Percentiles rank a stretch among this genome's conserved stretches.
These are phyloP conservation scores for Penicillium sp. DNA, from an alignment of 2,329 filamentous ascomycete species.

Conservation along the genomic window DNA sequence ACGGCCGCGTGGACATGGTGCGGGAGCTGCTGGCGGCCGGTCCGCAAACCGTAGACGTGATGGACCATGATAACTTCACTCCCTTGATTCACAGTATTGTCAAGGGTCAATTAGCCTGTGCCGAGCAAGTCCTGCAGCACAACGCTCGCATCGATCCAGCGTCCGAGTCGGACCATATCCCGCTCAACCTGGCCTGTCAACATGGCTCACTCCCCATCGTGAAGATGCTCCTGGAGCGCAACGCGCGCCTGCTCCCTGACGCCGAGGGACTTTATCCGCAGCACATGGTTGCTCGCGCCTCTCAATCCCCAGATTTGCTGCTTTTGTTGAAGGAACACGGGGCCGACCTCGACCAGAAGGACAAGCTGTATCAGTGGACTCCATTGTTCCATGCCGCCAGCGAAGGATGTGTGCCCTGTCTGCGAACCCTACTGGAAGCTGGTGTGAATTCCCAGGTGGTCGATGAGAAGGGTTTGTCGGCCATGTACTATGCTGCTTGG, in stretches of 20 bases:
- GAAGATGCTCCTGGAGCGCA: conserved; percentile 72
- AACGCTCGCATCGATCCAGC: conserved; percentile 80
- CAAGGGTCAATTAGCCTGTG: conserved; percentile 73
- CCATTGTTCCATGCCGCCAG: conserved; percentile 93
- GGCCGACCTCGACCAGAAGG: conserved; percentile 82
- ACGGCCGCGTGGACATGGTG: conserved; percentile 80
- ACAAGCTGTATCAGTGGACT: conserved; percentile 97
- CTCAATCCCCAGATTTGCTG: conserved; percentile 71
- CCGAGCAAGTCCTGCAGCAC: conserved; percentile 67
- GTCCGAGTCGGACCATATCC: conserved; percentile 85
- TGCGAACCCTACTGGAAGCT: conserved; percentile 72
- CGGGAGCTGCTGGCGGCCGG: conserved; percentile 64
- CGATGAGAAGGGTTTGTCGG: conserved; percentile 88
- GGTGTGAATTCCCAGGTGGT: conserved; percentile 71
- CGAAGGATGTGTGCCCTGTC: conserved; percentile 85
- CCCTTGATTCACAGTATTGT: conserved; percentile 93
- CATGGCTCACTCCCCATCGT: conserved; percentile 82
- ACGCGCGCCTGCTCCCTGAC: conserved; percentile 80
- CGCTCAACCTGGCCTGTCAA: conserved; percentile 90
- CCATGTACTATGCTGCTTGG: conserved; percentile 98
- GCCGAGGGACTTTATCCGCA: conserved; percentile 96
- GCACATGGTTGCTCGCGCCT: conserved; percentile 86
- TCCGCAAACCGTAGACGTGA: conserved; percentile 71
- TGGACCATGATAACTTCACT: conserved; percentile 96
- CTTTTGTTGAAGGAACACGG: conserved; percentile 77